These are phyloP conservation scores for Aspergillus ochraceoroseus DNA, from an alignment of 2,329 filamentous ascomycete species.

Conservation along the genomic window DNA sequence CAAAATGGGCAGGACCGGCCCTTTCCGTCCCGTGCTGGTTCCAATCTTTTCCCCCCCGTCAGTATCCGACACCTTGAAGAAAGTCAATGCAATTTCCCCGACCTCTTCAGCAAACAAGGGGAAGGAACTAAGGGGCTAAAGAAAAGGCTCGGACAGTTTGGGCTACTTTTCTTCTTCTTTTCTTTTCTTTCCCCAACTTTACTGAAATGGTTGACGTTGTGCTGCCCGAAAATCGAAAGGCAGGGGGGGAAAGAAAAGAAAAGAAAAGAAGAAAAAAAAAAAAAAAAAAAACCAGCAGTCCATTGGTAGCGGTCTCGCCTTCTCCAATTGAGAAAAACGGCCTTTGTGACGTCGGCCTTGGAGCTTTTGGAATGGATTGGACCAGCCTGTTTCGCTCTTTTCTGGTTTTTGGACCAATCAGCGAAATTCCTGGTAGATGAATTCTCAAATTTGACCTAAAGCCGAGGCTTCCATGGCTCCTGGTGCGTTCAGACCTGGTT, in stretches of 20 bases:
- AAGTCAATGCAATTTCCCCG: background rate
- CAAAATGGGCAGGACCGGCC: slow-evolving; percentile 30
- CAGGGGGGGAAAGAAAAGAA: slow-evolving; percentile 1
- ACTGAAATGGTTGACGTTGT: background rate
- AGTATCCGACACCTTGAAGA: slow-evolving; percentile 9
- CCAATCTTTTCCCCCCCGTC: slow-evolving; percentile 19
- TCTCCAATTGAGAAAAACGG: slow-evolving; percentile 17
- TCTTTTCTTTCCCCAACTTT: too few species aligned
- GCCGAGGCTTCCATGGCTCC: slow-evolving; percentile 22
- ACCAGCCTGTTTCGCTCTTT: slow-evolving; percentile 17
- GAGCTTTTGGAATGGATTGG: slow-evolving; percentile 20
- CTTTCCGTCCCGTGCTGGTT: slow-evolving; percentile 35
- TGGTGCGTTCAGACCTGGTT: slow-evolving; percentile 13
- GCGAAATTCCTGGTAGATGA: slow-evolving; percentile 26
- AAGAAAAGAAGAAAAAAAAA: background rate
- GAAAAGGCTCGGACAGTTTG: too few species aligned
- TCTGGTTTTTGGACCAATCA: slow-evolving; percentile 28
- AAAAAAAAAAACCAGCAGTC: background rate
- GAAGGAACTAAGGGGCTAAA: background rate
- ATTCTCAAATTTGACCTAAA: slow-evolving; percentile 26
- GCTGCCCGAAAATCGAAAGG: background rate
- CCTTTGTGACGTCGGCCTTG: slow-evolving; percentile 25
- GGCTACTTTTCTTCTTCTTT: too few species aligned
- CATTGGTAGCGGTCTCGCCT: slow-evolving; percentile 1
- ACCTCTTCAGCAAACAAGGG: background rate